phyloP scores from a whole-genome alignment of 1,284 basidiomycete genomes.

The Malassezia brasiliensis region DNA sequence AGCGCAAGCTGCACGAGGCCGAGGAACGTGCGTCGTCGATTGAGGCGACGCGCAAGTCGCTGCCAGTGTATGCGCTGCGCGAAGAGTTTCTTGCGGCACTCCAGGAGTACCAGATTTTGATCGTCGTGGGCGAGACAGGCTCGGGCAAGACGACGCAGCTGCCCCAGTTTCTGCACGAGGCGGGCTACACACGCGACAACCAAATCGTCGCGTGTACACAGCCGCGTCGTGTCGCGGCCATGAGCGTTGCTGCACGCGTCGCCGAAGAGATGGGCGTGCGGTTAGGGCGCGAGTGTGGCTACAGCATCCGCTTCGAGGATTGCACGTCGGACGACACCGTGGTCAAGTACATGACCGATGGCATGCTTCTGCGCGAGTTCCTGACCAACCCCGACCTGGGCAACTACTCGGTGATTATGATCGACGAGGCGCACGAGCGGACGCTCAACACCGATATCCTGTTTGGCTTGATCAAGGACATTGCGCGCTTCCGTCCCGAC shows the following conservation, averaged over 20 bases:
- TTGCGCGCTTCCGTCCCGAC: slow-evolving; percentile 43
- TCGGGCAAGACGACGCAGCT: slow-evolving; percentile 98
- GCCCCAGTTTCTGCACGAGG: slow-evolving; percentile 95
- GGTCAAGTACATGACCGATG: slow-evolving; percentile 48
- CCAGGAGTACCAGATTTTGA: slow-evolving; percentile 64
- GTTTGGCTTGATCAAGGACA: slow-evolving; percentile 46
- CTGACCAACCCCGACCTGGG: slow-evolving; percentile 42
- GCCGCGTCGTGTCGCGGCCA: slow-evolving; percentile 94
- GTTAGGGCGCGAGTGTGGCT: slow-evolving; percentile 93
- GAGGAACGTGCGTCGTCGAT: slow-evolving; percentile 55
- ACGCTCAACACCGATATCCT: slow-evolving; percentile 46
- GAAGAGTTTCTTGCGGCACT: slow-evolving; percentile 63
- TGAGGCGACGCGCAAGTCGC: slow-evolving; percentile 37
- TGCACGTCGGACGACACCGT: slow-evolving; percentile 76
- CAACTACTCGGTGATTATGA: slow-evolving; percentile 43
- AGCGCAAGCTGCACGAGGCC: slow-evolving; percentile 80
- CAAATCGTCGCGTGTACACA: slow-evolving; percentile 90
- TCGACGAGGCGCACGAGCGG: slow-evolving; percentile 47
- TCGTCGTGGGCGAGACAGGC: slow-evolving; percentile 56
- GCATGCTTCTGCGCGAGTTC: slow-evolving; percentile 47
- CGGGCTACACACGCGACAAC: slow-evolving; percentile 80
- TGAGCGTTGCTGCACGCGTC: slow-evolving; percentile 97
- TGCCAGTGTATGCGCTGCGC: slow-evolving; percentile 43
- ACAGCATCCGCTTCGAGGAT: slow-evolving; percentile 92
- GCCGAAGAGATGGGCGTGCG: slow-evolving; percentile 96